phyloP scores from a whole-genome alignment of 208 protist species.

The Naegleria fowleri region DNA sequence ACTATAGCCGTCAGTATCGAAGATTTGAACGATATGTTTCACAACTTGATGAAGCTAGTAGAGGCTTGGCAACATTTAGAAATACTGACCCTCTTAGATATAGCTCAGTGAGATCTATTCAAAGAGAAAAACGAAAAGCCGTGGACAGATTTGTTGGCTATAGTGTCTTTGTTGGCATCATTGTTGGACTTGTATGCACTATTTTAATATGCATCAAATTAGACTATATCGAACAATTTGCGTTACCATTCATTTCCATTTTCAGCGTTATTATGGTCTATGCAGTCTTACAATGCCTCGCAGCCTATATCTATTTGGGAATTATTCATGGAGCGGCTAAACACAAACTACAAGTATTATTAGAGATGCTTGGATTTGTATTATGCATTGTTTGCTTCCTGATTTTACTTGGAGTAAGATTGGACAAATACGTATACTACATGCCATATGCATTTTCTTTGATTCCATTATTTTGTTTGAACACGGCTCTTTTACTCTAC shows the following conservation, averaged over 20 bases:
- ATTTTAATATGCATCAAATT: not conserved
- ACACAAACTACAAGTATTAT: not conserved
- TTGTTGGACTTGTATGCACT: not conserved
- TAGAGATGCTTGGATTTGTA: not conserved
- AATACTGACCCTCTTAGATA: not conserved
- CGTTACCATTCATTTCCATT: not conserved
- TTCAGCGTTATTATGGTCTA: not conserved
- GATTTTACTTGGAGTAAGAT: not conserved
- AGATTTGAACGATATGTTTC: not conserved
- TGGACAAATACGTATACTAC: not conserved
- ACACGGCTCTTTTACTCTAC: not conserved
- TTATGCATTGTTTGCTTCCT: not conserved
- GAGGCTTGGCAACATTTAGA: not conserved
- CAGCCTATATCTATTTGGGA: not conserved
- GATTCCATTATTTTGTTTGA: not conserved
- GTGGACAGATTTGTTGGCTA: not conserved
- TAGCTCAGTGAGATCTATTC: not conserved
- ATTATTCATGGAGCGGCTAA: not conserved
- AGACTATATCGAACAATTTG: not conserved
- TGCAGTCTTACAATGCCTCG: not conserved
- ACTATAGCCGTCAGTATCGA: not conserved
- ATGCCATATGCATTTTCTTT: not conserved
- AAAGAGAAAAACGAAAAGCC: not conserved
- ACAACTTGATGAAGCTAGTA: not conserved
- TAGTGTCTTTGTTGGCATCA: not conserved